Conservation (phyloP, 2,329 filamentous ascomycete genomes). For the Fusarium napiforme region DNA sequence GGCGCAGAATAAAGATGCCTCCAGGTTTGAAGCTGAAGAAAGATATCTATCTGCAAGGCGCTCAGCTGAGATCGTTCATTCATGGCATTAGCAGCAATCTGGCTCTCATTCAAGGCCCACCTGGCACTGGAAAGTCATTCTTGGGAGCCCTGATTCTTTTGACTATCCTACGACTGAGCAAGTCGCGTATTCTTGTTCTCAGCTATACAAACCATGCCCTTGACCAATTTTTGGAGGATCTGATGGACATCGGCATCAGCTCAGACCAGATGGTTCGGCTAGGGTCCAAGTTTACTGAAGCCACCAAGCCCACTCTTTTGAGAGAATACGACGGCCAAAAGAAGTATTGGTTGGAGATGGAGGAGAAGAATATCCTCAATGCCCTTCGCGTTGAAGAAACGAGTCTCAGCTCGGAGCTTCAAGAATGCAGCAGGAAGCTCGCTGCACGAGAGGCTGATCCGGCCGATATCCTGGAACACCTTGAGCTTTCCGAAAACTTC, state of each 20-base stretch:
- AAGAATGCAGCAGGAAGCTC: conserved; percentile 31
- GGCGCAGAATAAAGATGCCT: conserved; percentile 18
- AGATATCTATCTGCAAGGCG: conserved; percentile 41
- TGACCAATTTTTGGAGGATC: conserved; percentile 73
- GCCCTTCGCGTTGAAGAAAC: conserved; percentile 44
- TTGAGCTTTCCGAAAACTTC: conserved; percentile 65
- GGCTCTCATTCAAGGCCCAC: conserved; percentile 77
- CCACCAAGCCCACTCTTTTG: conserved; percentile 61
- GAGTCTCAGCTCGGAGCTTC: conserved; percentile 40
- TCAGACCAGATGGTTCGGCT: conserved; percentile 66
- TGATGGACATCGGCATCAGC: conserved; percentile 68
- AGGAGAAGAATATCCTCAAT: conserved; percentile 52
- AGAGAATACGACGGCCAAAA: conserved; percentile 49
- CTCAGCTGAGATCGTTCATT: conserved; percentile 68
- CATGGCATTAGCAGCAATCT: conserved; percentile 63
- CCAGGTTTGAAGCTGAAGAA: conserved; percentile 32
- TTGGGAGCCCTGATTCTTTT: conserved; percentile 73
- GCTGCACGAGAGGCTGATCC: not conserved
- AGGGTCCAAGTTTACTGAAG: conserved; percentile 65
- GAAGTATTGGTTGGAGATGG: conserved; percentile 47
- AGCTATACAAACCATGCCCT: conserved; percentile 76
- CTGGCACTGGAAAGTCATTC: conserved; percentile 81
- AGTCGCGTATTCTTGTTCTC: conserved; percentile 68
- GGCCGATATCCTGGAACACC: conserved; percentile 52
- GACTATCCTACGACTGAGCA: conserved; percentile 60